Base-by-base conservation (phyloP, 2,329 filamentous ascomycete genomes). In the Fusarium dimerum region DNA sequence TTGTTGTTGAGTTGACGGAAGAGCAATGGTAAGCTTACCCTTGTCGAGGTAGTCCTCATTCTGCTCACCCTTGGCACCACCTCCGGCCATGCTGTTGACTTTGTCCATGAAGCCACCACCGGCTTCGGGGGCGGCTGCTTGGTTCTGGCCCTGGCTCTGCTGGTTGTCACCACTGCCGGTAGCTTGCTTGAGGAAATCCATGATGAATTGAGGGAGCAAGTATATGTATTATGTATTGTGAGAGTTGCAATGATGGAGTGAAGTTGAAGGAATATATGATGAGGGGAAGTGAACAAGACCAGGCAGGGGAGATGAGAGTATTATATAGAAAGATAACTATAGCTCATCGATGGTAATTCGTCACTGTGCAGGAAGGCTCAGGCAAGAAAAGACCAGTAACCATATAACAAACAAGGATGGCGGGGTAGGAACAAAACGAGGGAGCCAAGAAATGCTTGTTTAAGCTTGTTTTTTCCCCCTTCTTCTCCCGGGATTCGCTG, bases 21-120 rank as follows among this genome's bases (percentile, higher is more conserved):
- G 49, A 5, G 7, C 4, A 30, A 11, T 55, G 55, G 20, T 26
- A 26, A 26, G 20, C 20, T 26, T 50, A 90, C 89, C 86, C 76
- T 94, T 94, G 76, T 94, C 90, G 47, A 94, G 82, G n/a, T 71
- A 74, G 66, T 93, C 89, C 72, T 94, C 89, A 63, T 92, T 88
- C 82, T 90, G 86, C 81, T 93, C 90, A 68, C 86, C 85, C 71
- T 89, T 77, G 34, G 73, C 73, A 38, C 90, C 90, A 48, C 90
- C 90, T 36, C 90, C 90, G 17, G 87, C 87, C 60, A 85, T 78
- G 52, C 73, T 68, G 76, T 93, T 90, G 54, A 92, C 47, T 76
- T 89, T 90, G 74, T 87, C 81, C 68, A 84, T 80, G 59, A 92
- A 69, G 54, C 85, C 84, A 54, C 81, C 76, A 38, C 71, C 69